These are phyloP conservation scores for Glarea lozoyensis DNA, from an alignment of 495 filamentous ascomycete genomes.

Conservation along the genomic window DNA sequence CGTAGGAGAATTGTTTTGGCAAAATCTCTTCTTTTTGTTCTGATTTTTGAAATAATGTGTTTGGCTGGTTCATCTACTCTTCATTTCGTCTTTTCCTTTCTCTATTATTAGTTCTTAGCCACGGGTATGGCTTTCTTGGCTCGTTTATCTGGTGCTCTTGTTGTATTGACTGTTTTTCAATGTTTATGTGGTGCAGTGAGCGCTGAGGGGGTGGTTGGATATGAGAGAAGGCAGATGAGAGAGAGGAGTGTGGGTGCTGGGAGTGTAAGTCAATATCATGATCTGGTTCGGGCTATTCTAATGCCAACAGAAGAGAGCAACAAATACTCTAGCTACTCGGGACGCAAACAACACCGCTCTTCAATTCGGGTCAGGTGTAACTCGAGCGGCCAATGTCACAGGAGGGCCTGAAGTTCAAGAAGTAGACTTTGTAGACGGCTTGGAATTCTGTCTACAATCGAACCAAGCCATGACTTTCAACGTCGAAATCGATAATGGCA, in stretches of 20 bases:
- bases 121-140: constrained; percentile 13
- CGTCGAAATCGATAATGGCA: constrained; percentile 13
- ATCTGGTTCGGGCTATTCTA: no score
- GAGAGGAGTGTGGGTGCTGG: no score
- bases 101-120: neutral
- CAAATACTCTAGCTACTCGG: no score
- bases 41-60: no score
- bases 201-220: no score
- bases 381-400: constrained; percentile 13
- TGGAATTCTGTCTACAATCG: constrained; percentile 11
- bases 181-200: constrained; percentile 1
- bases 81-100: neutral
- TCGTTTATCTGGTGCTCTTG: constrained; percentile 6
- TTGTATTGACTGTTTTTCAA: constrained; percentile 4
- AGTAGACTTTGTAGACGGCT: constrained; percentile 15
- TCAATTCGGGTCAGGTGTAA: constrained; percentile 15
- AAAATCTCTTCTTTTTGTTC: neutral
- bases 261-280: no score
- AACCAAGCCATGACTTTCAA: constrained; percentile 7
- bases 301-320: no score
- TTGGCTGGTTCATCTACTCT: no score
- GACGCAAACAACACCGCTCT: constrained; percentile 13
- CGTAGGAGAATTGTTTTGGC: neutral
- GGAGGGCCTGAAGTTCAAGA: constrained; percentile 11
- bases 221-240: no score